Evolutionary conservation across 768 basidiomycete genomes (phyloP), one percentile per base, ranked within the genome.

Genomic region (Lactarius psammicola): DNA sequence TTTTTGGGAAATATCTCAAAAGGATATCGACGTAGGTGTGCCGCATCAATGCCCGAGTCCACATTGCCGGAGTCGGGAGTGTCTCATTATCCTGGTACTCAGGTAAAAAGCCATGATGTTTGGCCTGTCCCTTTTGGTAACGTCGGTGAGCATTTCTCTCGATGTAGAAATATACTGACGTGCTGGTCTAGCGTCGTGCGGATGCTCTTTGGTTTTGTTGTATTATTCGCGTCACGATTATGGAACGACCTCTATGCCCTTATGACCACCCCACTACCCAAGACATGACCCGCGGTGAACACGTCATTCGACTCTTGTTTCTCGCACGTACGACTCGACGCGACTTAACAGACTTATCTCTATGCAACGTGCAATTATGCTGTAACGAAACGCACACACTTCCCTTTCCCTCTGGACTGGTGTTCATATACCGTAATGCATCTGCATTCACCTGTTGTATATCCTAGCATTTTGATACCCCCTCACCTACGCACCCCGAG

Each of bases 31-130:
- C 49, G 18, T 65, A 91, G 89, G 89, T 91, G 2, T 92, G 90
- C 72, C 88, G 90, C 46, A 75, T 92, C 64, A 86, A 88, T 69
- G 90, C 90, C 59, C 84, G 83, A 72, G 90, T 92, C 1, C 80
- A 82, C 71, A 92, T 92, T 64, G 76, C 82, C 44, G 87, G 88
- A 56, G 90, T 88, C 10, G 90, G 90, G 67, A 90, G 89, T 73
- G 90, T 92, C 36, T 81, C 86, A 69, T 78, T 92, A 62, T 92
- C 90, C 40, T 92, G 90, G 89, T 83, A 78, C 64, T 79, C 83
- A 13, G 87, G 88, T 64, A 82, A 81, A 71, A 78, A 73, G 66
- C 78, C 77, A 63, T 76, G 68, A 75, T 28, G 56, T 40, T 17
- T 62, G 28, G 20, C 46, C 31, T 36, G 33, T 61, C 42, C 46